phyloP scores from a whole-genome alignment of 768 basidiomycete genomes.

The Crucibulum laeve region DNA sequence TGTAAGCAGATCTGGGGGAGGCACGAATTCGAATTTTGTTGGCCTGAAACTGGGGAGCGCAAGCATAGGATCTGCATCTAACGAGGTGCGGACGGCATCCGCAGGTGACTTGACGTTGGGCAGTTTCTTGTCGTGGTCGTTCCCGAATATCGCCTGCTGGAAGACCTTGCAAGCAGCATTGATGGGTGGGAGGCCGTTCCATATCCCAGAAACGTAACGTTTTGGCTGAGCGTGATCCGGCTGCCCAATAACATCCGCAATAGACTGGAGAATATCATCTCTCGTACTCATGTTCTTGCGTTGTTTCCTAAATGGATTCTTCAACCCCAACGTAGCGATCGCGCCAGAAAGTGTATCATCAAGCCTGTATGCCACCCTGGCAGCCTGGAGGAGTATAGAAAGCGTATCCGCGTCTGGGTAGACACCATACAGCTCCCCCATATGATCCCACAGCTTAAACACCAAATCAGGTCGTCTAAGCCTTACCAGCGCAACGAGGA shows the following conservation, averaged over 20 bases:
- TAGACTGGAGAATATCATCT: constrained; percentile 9
- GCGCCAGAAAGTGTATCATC: constrained; percentile 50
- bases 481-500: constrained; percentile 35
- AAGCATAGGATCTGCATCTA: constrained; percentile 14
- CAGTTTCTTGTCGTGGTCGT: constrained; percentile 28
- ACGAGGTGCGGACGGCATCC: constrained; percentile 19
- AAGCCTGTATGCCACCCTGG: constrained; percentile 45
- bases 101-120: constrained; percentile 30
- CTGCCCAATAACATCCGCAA: constrained; percentile 24
- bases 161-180: constrained; percentile 51
- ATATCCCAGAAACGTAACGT: constrained; percentile 33
- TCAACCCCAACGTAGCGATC: constrained; percentile 37
- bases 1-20: constrained; percentile 18
- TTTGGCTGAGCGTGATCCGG: constrained; percentile 14
- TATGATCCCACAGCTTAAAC: constrained; percentile 66
- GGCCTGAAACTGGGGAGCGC: constrained; percentile 1
- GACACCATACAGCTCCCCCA: constrained; percentile 53
- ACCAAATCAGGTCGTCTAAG: constrained; percentile 57
- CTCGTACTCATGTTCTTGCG: not conserved
- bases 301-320: constrained; percentile 25
- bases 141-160: constrained; percentile 50
- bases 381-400: constrained; percentile 55
- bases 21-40: constrained; percentile 10
- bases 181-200: constrained; percentile 41
- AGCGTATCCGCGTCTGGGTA: constrained; percentile 54